These are phyloP conservation scores for Populus tremula DNA, from an alignment of 345 rosid genomes.

Conservation along the genomic window DNA sequence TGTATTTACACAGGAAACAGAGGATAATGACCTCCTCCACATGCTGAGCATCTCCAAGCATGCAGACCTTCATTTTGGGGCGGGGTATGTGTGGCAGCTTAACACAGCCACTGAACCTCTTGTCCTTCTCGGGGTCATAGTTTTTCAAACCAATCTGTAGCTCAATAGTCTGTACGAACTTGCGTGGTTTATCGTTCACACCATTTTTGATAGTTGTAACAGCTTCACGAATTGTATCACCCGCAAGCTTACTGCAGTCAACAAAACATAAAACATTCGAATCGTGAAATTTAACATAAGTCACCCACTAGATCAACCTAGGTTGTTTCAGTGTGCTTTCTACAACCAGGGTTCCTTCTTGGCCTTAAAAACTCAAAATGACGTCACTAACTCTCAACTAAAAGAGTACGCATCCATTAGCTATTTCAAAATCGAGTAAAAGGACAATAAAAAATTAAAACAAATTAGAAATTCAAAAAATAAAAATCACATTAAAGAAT, in stretches of 20 bases:
- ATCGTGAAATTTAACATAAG: background rate
- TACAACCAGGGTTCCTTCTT: background rate
- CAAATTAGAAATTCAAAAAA: too few relatives aligned
- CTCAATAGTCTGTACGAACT: conserved; percentile 84
- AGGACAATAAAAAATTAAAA: too few relatives aligned
- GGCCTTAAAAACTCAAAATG: background rate
- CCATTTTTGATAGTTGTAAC: conserved; percentile 48
- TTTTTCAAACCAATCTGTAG: conserved; percentile 94
- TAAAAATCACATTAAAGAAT: too few relatives aligned
- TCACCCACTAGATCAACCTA: background rate
- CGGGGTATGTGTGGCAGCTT: conserved; percentile 91
- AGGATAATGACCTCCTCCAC: conserved; percentile 69
- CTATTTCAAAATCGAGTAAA: too few relatives aligned
- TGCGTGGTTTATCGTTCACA: conserved; percentile 61
- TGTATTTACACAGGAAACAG: background rate
- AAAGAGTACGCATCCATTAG: too few relatives aligned
- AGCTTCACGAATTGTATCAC: conserved; percentile 85
- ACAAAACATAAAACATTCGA: too few relatives aligned
- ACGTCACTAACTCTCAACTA: background rate
- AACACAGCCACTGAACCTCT: conserved; percentile 88
- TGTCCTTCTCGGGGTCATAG: conserved; percentile 93
- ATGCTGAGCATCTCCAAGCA: conserved; percentile 96
- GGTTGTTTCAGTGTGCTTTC: background rate
- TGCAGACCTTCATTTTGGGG: conserved; percentile 89
- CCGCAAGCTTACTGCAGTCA: conserved; percentile 76